These are phyloP conservation scores for Areca catechu DNA, from an alignment of 176 grass and related monocot species.

Conservation along the genomic window DNA sequence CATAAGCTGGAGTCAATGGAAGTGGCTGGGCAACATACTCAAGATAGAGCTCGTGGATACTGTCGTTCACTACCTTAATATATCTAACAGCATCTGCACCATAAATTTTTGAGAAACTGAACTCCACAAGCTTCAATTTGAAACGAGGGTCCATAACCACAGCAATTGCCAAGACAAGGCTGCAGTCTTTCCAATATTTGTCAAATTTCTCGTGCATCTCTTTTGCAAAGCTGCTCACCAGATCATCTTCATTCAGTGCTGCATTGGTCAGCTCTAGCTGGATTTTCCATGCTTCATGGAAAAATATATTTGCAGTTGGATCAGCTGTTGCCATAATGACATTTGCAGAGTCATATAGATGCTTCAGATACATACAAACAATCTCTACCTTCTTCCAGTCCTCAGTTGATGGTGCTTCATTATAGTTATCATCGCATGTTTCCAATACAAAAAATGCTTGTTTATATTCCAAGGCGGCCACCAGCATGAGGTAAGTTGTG, in stretches of 20 bases:
- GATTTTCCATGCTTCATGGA: slow-evolving; percentile 87
- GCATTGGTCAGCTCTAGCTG: slow-evolving; percentile 58
- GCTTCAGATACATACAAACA: slow-evolving; percentile 49
- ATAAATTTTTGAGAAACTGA: slow-evolving; percentile 89
- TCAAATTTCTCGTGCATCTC: slow-evolving; percentile 86
- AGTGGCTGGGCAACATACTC: slow-evolving; percentile 60
- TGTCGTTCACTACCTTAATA: slow-evolving; percentile 61
- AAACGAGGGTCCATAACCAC: slow-evolving; percentile 91
- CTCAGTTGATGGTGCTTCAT: slow-evolving; percentile 58
- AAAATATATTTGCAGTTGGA: slow-evolving; percentile 73
- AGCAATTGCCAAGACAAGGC: slow-evolving; percentile 67
- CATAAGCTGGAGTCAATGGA: slow-evolving; percentile 37
- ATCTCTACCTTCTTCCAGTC: slow-evolving; percentile 80
- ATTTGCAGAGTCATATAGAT: slow-evolving; percentile 68
- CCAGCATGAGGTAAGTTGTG: slow-evolving; percentile 77
- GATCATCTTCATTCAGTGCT: slow-evolving; percentile 37
- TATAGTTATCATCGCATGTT: slow-evolving; percentile 82
- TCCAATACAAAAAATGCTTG: slow-evolving; percentile 55
- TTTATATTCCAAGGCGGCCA: slow-evolving; percentile 77
- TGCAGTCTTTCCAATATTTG: slow-evolving; percentile 95
- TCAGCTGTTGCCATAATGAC: slow-evolving; percentile 50
- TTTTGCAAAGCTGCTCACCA: slow-evolving; percentile 51
- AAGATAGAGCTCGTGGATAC: slow-evolving; percentile 57
- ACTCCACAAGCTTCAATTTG: slow-evolving; percentile 91
- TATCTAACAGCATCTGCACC: slow-evolving; percentile 50